Conservation (phyloP, 495 filamentous ascomycete species). For the Tuber calosporum region DNA sequence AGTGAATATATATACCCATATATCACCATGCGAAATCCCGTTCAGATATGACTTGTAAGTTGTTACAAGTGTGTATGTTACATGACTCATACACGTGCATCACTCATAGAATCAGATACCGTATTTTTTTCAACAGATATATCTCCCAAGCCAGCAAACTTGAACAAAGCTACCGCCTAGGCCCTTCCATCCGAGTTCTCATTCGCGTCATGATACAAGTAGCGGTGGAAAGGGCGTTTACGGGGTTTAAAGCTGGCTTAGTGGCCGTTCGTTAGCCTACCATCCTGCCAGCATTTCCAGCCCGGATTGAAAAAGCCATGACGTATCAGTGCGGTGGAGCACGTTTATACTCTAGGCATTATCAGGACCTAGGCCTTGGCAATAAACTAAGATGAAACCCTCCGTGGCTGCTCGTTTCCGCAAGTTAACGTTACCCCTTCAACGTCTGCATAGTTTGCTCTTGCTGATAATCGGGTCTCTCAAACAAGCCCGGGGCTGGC, state of each 20-base stretch:
- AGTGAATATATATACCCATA: too few relatives aligned
- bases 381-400: slow-evolving; percentile 43
- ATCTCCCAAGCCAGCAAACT: slow-evolving; percentile 40
- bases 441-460: slow-evolving; percentile 41
- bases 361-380: slow-evolving; percentile 43
- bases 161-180: slow-evolving; percentile 41
- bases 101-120: too few relatives aligned
- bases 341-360: slow-evolving; percentile 43
- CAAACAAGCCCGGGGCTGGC: slow-evolving; percentile 34
- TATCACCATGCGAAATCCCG: too few relatives aligned
- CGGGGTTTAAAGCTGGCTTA: too few relatives aligned
- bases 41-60: too few relatives aligned
- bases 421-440: slow-evolving; percentile 44
- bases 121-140: too few relatives aligned
- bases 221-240: too few relatives aligned
- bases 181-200: slow-evolving; percentile 39
- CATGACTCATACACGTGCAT: too few relatives aligned
- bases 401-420: slow-evolving; percentile 39
- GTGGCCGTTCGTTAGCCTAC: too few relatives aligned
- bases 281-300: slow-evolving; percentile 40
- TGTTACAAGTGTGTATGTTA: too few relatives aligned
- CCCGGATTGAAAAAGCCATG: slow-evolving; percentile 40
- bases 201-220: slow-evolving; percentile 45
- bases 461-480: slow-evolving; percentile 42
- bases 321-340: slow-evolving; percentile 41